A percentile compares a stretch with the other conserved stretches of the same genome.
These are phyloP conservation scores for Silene noctiflora DNA, from an alignment of 179 eudicot genomes.

Conservation along the genomic window DNA sequence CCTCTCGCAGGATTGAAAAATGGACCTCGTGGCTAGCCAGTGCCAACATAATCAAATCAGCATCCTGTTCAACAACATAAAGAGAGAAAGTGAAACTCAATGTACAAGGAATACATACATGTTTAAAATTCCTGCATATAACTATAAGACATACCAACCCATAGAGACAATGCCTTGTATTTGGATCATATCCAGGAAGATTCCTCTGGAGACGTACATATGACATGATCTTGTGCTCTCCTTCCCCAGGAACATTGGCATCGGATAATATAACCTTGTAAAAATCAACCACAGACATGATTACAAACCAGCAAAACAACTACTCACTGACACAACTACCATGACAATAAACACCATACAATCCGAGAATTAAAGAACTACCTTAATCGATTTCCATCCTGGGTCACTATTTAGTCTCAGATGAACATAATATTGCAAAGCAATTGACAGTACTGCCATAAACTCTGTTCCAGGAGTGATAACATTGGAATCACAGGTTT, in stretches of 20 bases:
- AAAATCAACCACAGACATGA: too few relatives aligned
- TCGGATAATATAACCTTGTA: constrained; percentile 88
- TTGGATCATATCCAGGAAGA: constrained; percentile 89
- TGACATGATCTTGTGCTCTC: constrained; percentile 96
- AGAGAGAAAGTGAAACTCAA: not conserved
- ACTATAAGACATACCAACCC: constrained; percentile 59
- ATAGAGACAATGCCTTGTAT: constrained; percentile 90
- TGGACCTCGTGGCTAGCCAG: constrained; percentile 96
- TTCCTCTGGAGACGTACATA: constrained; percentile 87
- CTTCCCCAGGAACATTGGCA: constrained; percentile 98
- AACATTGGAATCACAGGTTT: constrained; percentile 79
- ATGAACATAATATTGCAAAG: constrained; percentile 84
- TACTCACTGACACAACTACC: too few relatives aligned
- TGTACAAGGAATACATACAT: not conserved
- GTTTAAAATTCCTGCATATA: not conserved
- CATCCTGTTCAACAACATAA: constrained; percentile 51
- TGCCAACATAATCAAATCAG: constrained; percentile 91
- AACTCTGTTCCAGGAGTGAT: constrained; percentile 95
- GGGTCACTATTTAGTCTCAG: constrained; percentile 81
- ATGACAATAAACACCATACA: too few relatives aligned
- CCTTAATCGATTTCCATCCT: constrained; percentile 94
- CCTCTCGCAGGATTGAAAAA: constrained; percentile 95
- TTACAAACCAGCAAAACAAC: too few relatives aligned
- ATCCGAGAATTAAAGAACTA: too few relatives aligned
- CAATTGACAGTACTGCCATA: constrained; percentile 78